Evolutionary conservation across 176 grass and related monocot species (phyloP).

Genomic region (Rhynchospora tenuis): DNA sequence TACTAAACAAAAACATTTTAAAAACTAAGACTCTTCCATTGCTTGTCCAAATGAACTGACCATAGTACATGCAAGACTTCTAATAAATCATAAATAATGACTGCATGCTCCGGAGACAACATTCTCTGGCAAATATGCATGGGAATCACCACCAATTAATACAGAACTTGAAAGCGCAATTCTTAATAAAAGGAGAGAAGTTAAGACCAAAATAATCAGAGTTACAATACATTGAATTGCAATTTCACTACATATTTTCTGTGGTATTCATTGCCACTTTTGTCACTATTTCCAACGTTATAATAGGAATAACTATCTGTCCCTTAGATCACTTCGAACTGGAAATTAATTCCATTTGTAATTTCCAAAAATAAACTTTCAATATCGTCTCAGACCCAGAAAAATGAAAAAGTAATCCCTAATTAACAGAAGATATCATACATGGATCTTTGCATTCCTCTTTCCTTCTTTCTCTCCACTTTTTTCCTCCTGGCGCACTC

Average conservation of each 20-base stretch:
- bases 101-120: not conserved
- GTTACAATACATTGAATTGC: constrained; percentile 8
- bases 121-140: not conserved
- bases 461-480: constrained; percentile 12
- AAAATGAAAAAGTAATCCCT: constrained; percentile 8
- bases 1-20: not conserved
- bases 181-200: not conserved
- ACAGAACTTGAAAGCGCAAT: not conserved
- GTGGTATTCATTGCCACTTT: constrained; percentile 8
- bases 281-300: constrained; percentile 16
- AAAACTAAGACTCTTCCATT: not conserved
- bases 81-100: not conserved
- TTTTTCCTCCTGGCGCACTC: not conserved
- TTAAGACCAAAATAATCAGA: constrained; percentile 13
- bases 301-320: constrained; percentile 8
- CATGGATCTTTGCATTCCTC: constrained; percentile 15
- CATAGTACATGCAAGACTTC: not conserved
- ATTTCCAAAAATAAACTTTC: not conserved
- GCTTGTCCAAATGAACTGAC: not conserved
- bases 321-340: constrained; percentile 16
- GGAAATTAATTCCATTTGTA: constrained; percentile 5
- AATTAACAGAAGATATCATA: not conserved
- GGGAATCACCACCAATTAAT: constrained; percentile 12
- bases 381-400: not conserved
- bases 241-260: constrained; percentile 1